Percentiles rank a stretch among this genome's conserved stretches.
Evolutionary conservation across 306 rosid genomes (phyloP).

Genomic region (Prunus kanzakura): DNA sequence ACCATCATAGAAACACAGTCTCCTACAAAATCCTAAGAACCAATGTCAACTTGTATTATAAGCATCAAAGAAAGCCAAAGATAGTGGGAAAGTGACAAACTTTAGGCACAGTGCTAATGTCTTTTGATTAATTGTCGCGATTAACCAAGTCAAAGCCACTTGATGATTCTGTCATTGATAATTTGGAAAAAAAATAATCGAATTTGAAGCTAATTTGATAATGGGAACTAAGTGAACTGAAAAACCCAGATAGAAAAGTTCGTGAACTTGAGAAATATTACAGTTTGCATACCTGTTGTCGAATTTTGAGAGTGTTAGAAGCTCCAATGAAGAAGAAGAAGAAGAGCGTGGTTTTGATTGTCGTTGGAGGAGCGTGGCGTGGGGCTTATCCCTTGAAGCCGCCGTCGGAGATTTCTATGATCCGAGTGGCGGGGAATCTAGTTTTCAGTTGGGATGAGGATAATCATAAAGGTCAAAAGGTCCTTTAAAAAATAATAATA

Average conservation of each 20-base stretch:
- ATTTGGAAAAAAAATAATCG: background rate
- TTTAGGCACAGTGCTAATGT: background rate
- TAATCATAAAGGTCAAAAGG: background rate
- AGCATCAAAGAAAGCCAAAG: slow-evolving; percentile 9
- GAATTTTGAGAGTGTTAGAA: background rate
- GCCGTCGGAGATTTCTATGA: slow-evolving; percentile 5
- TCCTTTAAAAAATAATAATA: background rate
- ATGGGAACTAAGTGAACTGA: background rate
- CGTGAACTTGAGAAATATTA: background rate
- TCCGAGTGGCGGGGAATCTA: slow-evolving; percentile 24
- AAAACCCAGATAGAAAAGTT: background rate
- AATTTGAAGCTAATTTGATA: background rate
- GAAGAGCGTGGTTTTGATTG: background rate
- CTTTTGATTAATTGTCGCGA: background rate
- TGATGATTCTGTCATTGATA: background rate
- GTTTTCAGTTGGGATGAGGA: background rate
- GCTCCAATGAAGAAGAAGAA: background rate
- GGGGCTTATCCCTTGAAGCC: background rate
- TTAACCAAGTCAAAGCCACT: background rate
- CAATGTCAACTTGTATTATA: background rate
- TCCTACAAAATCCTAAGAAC: background rate
- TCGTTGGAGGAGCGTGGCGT: background rate
- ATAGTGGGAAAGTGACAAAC: background rate
- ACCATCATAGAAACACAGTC: background rate
- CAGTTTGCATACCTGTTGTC: background rate